These are phyloP conservation scores for Aspergillus brunneoviolaceus DNA, from an alignment of 2,329 filamentous ascomycete species.

Conservation along the genomic window DNA sequence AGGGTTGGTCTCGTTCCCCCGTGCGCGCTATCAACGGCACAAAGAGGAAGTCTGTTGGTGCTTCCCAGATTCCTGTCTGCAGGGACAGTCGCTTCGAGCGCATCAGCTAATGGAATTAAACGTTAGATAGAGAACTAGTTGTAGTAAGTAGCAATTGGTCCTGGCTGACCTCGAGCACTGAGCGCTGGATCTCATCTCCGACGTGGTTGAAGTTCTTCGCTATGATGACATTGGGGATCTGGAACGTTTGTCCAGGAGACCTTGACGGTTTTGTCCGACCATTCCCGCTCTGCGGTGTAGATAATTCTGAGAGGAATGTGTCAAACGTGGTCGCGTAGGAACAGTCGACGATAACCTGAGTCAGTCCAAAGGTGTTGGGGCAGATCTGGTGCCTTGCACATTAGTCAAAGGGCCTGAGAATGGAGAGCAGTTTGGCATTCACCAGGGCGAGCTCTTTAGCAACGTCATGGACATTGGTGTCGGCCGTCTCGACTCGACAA, in stretches of 20 bases:
- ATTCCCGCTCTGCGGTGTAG: constrained; percentile 40
- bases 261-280: neutral
- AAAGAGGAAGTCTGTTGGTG: constrained; percentile 77
- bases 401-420: neutral
- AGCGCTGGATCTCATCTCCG: constrained; percentile 75
- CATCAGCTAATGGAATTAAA: constrained; percentile 62
- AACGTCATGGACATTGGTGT: constrained; percentile 63
- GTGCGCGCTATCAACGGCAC: constrained; percentile 63
- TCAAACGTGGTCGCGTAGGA: constrained; percentile 72
- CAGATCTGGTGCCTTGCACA: constrained; percentile 55
- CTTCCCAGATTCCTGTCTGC: constrained; percentile 68
- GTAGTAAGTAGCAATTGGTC: neutral
- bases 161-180: constrained; percentile 59
- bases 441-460: constrained; percentile 72
- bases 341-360: constrained; percentile 70
- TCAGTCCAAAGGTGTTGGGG: constrained; percentile 69
- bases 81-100: constrained; percentile 76
- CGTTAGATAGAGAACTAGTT: constrained; percentile 5
- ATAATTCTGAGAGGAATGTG: constrained; percentile 72
- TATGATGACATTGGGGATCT: constrained; percentile 79
- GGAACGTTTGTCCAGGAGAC: constrained; percentile 35
- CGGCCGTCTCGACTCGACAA: constrained; percentile 77
- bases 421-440: constrained; percentile 12
- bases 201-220: constrained; percentile 76
- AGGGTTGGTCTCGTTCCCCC: constrained; percentile 29